Evolutionary conservation across 2,329 filamentous ascomycete species (phyloP), one percentile per base, ranked within the genome.

Genomic region (Rhinocladiella mackenziei): DNA sequence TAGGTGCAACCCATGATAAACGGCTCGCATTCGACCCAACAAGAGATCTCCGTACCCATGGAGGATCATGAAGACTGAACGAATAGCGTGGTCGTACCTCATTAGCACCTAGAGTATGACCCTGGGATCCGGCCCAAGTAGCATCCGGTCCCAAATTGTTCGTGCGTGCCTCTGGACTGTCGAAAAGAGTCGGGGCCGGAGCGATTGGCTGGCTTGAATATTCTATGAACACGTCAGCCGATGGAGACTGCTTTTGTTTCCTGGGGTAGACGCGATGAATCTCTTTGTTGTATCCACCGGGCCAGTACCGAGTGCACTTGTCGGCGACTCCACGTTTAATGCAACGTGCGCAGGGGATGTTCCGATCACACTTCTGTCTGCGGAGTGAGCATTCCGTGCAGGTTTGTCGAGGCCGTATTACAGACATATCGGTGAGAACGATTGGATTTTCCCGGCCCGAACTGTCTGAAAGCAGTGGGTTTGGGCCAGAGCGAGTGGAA

Each of bases 331-430:
- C 45, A 17, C 45, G 40, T 25, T 44, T 41, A n/a, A 49, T 18
- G 13, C 40, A 49, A 22, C 45, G 34, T 11, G 30, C 34, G 36
- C 45, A 49, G 8, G 40, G 45, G 10, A 44, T 3, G 9, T 26
- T 11, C 18, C 35, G 22, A 33, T 49, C 45, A 35, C 45, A 49
- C 37, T 44, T 20, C 40, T 49, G 45, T 10, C 45, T 40, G 10
- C 40, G 45, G n/a, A 40, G 25, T n/a, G 25, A 34, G 20, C 45
- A 44, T 34, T 39, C 45, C 5, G 40, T 49, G 19, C 45, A 49
- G 2, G 44, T 47, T 9, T 19, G 25, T 40, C 44, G 20, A 5
- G 11, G 6, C 5, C 44, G 32, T 37, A 25, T 23, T n/a, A 11
- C 39, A n/a, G 35, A 8, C 42, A 45, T 45, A 14, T 15, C 26